Evolutionary conservation across 1,139 yeast species (phyloP), one percentile per base, ranked within the genome.

Genomic region (Suhomyces bokatorum): DNA sequence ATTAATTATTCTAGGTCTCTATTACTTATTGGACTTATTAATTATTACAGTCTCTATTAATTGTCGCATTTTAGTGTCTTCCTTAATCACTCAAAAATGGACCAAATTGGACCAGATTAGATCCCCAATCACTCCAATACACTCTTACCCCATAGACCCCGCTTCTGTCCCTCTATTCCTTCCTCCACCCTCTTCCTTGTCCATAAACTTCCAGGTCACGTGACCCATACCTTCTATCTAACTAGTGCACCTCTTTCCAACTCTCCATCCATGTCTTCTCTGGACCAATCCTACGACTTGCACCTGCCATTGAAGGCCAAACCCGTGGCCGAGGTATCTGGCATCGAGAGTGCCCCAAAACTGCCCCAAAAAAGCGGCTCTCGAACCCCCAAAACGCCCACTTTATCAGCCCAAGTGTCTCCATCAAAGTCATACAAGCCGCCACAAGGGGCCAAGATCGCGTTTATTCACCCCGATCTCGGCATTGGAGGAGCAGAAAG

Each of bases 401-500:
- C 15, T 14, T 30, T 24, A 26, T n/a, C 27, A n/a, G 13, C 35
- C 15, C 17, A 26, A 26, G 8, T 17, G 6, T 22, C 41, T 10
- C 35, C 38, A 22, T 15, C 36, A n/a, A 38, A 16, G 12, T 27
- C 37, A 1, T 29, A 15, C 6, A 38, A 37, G 29, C 39, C 32
- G 11, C 39, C 39, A n/a, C 32, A 29, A 6, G 28, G 36, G n/a
- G 31, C 45, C 27, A 47, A 48, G 17, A 77, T 91, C 35, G 98
- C 97, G 4, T 89, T 93, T 58, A 70, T 93, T 12, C 99, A 93
- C 60, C 99, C 99, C 0, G 99, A 93, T 66, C 69, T 93, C 43
- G 99, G 99, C 0, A 93, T 93, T 48, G 85, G 97, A 7, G 99
- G 99, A 4, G 99, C 99, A 0, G 99, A 93, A 63, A 73, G 99